Evolutionary conservation across 768 basidiomycete species (phyloP).

Genomic region (Suillus cothurnatus): DNA sequence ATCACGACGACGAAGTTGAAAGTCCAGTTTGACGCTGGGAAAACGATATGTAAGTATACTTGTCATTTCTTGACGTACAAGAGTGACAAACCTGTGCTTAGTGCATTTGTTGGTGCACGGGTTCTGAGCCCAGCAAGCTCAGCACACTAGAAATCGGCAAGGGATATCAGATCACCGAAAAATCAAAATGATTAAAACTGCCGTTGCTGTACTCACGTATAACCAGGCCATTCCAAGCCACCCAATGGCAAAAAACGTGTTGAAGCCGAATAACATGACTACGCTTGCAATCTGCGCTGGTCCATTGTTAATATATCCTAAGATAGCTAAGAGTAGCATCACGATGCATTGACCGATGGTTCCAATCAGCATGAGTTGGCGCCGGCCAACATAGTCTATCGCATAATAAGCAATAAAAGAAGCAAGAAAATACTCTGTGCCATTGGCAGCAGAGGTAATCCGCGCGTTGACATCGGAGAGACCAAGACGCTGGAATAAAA

Average conservation of each 20-base stretch:
- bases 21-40: constrained; percentile 15
- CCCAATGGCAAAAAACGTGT: constrained; percentile 39
- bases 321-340: constrained; percentile 32
- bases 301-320: constrained; percentile 22
- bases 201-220: constrained; percentile 17
- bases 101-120: constrained; percentile 32
- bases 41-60: not conserved
- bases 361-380: constrained; percentile 48
- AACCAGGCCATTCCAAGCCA: constrained; percentile 42
- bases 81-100: constrained; percentile 23
- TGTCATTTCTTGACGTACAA: not conserved
- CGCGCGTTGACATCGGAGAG: constrained; percentile 26
- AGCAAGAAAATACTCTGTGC: constrained; percentile 45
- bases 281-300: constrained; percentile 27
- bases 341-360: constrained; percentile 36
- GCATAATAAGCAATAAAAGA: constrained; percentile 51
- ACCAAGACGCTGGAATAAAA: constrained; percentile 23
- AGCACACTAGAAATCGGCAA: constrained; percentile 22
- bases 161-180: not conserved
- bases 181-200: not conserved
- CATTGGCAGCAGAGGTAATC: constrained; percentile 37
- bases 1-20: constrained; percentile 19
- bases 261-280: constrained; percentile 36
- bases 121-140: constrained; percentile 32
- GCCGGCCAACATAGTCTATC: constrained; percentile 51